Evolutionary conservation across 2,329 filamentous ascomycete genomes (phyloP).

Genomic region (Fusarium sp.): DNA sequence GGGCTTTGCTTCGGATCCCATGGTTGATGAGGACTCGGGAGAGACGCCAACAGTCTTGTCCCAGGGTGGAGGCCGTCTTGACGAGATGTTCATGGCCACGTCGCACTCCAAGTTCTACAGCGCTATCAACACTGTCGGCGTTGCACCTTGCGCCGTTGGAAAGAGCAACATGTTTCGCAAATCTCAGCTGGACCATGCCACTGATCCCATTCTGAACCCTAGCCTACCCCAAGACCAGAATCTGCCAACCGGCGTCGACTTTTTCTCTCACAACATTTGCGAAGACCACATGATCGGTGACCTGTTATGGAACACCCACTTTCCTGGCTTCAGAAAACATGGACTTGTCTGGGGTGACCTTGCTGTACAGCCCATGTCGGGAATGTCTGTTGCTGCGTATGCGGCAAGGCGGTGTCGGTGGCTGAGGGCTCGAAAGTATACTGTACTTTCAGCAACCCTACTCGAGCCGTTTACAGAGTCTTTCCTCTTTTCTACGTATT

Average conservation of each 20-base stretch:
- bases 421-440: conserved; percentile 95
- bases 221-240: conserved; percentile 54
- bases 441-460: conserved; percentile 86
- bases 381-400: conserved; percentile 83
- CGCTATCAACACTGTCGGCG: conserved; percentile 91
- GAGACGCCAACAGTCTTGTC: conserved; percentile 48
- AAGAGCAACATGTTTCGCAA: conserved; percentile 99
- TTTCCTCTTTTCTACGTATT: conserved; percentile 84
- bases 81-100: conserved; percentile 95
- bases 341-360: conserved; percentile 86
- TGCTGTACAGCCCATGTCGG: conserved; percentile 88
- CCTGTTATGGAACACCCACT: conserved; percentile 80
- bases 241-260: conserved; percentile 80
- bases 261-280: conserved; percentile 95
- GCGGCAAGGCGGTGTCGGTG: conserved; percentile 86
- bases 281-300: conserved; percentile 98
- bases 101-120: conserved; percentile 98
- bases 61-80: conserved; percentile 81
- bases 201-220: conserved; percentile 61
- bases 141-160: conserved; percentile 94
- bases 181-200: conserved; percentile 84
- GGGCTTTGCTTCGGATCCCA: conserved; percentile 31
- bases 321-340: conserved; percentile 80
- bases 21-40: conserved; percentile 27
- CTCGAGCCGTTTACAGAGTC: conserved; percentile 94